Conservation (phyloP, 2,329 filamentous ascomycete genomes). For the Teratosphaeria nubilosa region DNA sequence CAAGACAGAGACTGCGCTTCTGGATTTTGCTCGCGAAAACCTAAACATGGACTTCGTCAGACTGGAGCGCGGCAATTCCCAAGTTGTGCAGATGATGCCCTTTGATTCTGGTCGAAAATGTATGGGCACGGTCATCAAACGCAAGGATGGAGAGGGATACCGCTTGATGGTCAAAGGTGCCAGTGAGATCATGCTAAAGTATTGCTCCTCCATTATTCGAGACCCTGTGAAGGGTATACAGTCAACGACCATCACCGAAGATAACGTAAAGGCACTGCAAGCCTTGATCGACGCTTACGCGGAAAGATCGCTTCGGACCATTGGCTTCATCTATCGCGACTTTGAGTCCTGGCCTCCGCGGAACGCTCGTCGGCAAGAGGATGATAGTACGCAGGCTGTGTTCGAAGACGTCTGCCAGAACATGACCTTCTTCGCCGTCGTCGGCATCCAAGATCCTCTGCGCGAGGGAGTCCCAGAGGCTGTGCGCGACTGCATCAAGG, state of each 20-base stretch:
- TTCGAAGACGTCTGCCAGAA: constrained; percentile 60
- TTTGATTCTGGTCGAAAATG: constrained; percentile 61
- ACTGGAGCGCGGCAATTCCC: constrained; percentile 52
- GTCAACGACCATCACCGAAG: constrained; percentile 43
- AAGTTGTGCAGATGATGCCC: constrained; percentile 46
- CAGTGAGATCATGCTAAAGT: constrained; percentile 40
- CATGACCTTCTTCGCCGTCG: constrained; percentile 63
- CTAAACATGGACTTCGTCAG: constrained; percentile 53
- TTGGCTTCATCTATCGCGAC: constrained; percentile 73
- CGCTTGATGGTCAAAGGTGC: constrained; percentile 46
- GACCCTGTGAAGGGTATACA: constrained; percentile 51
- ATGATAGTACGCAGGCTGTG: constrained; percentile 51
- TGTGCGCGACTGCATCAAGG: constrained; percentile 55
- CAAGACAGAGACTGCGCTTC: constrained; percentile 66
- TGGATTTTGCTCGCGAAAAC: constrained; percentile 57
- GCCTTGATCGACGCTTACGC: constrained; percentile 69
- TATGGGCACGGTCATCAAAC: constrained; percentile 55
- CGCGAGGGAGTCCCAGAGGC: constrained; percentile 57
- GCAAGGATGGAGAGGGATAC: constrained; percentile 42
- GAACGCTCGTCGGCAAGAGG: constrained; percentile 47
- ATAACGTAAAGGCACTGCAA: constrained; percentile 50
- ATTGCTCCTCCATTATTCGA: constrained; percentile 43
- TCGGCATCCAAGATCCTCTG: constrained; percentile 67
- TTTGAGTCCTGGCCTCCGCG: constrained; percentile 70
- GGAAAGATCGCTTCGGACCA: constrained; percentile 69